A percentile compares a stretch with the other conserved stretches of the same genome.
These are phyloP conservation scores for Paraphoma sp. DNA, from an alignment of 2,329 filamentous ascomycete species.

Conservation along the genomic window DNA sequence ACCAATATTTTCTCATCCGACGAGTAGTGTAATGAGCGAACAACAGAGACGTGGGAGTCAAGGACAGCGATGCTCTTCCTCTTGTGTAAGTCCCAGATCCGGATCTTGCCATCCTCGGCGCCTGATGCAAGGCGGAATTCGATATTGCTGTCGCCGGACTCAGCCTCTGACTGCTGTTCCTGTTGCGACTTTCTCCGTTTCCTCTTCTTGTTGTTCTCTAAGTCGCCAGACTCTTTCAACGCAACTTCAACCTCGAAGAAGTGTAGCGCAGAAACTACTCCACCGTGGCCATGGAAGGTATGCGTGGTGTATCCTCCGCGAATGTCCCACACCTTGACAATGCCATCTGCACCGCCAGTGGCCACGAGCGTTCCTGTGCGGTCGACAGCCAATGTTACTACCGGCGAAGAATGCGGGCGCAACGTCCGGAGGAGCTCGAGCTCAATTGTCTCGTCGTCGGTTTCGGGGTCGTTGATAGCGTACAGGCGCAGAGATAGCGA, in stretches of 20 bases:
- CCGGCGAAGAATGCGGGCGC: constrained; percentile 89
- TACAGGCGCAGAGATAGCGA: constrained; percentile 97
- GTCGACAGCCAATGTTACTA: constrained; percentile 85
- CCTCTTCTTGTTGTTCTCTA: constrained; percentile 45
- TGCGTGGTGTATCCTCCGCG: constrained; percentile 89
- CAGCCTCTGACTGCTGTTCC: constrained; percentile 39
- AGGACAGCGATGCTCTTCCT: constrained; percentile 77
- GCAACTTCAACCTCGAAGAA: constrained; percentile 79
- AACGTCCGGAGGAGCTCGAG: constrained; percentile 76
- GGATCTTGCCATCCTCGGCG: constrained; percentile 90
- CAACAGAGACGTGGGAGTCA: constrained; percentile 93
- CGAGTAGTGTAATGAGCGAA: constrained; percentile 86
- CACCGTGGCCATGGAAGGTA: constrained; percentile 91
- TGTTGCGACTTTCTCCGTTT: constrained; percentile 52
- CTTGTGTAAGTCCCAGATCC: constrained; percentile 90
- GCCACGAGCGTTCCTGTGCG: constrained; percentile 87
- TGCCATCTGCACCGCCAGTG: constrained; percentile 90
- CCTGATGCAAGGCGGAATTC: constrained; percentile 86
- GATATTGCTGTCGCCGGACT: constrained; percentile 56
- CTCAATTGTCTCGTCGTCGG: constrained; percentile 63
- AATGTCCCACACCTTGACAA: constrained; percentile 97
- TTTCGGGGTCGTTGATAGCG: constrained; percentile 66
- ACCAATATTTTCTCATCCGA: constrained; percentile 75
- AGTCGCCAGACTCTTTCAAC: constrained; percentile 54
- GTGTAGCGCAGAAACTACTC: constrained; percentile 85